Evolutionary conservation across 352 stramenopile genomes (phyloP), one percentile per base, ranked within the genome.

Genomic region (Phytophthora sp.): DNA sequence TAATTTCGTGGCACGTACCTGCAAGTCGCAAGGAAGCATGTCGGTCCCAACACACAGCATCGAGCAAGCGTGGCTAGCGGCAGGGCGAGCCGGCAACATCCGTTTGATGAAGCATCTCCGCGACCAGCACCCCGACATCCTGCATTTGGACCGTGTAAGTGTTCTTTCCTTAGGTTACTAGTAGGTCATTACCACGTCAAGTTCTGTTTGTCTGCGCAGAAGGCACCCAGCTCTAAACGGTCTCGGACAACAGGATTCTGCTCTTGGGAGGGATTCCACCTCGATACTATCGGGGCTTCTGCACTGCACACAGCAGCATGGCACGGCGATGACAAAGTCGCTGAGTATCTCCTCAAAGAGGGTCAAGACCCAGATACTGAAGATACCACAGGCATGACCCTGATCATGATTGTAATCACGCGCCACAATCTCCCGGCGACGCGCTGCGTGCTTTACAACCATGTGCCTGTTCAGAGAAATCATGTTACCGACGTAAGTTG

Each of bases 231-330:
- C 11, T 21, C 2, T 18, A 7, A n/a, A 3, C 32, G 11, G 28
- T 11, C 9, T 38, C 28, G 31, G 45, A 42, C n/a, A 2, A n/a
- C 28, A 18, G 18, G 8, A 4, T 53, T 58, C 20, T 58, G 60
- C 38, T 58, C 32, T 30, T 69, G 60, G 60, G 52, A 54, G 5
- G 23, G 37, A 24, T 69, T 69, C 39, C 44, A 52, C 15, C 52
- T 69, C 17, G 24, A 21, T 12, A 55, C 52, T 1, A 58, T 69
- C 24, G 60, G 60, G 9, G 60, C 27, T 1, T 62, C 60, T 0
- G 45, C 45, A 5, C 44, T 69, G 20, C 60, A 69, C 38, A 59
- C 60, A 3, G 60, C 60, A 4, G 37, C 60, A 13, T 69, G 60
- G 60, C 28, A 58, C 18, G 59, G 51, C 4, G 42, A 52, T 31